Conservation (phyloP, 345 rosid genomes). For the Schrenkiella parvula region DNA sequence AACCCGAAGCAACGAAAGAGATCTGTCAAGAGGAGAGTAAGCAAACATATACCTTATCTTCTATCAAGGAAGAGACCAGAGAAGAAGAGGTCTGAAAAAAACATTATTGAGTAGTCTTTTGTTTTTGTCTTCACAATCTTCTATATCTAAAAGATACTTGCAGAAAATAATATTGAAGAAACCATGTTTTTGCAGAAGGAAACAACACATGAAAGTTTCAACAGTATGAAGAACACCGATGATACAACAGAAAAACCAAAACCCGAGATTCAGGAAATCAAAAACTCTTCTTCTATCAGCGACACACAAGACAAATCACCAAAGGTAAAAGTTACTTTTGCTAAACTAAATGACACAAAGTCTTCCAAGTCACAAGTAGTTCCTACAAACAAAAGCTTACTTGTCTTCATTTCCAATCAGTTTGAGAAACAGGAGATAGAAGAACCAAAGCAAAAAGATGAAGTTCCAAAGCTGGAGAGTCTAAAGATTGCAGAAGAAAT, state of each 20-base stretch:
- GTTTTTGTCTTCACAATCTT: background rate
- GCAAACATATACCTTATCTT: background rate
- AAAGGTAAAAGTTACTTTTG: slow-evolving; percentile 41
- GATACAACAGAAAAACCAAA: background rate
- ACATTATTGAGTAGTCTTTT: background rate
- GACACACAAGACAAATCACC: slow-evolving; percentile 27
- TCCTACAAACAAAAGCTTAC: background rate
- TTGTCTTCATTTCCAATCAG: too few species aligned
- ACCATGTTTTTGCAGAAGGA: slow-evolving; percentile 31
- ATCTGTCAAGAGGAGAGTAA: slow-evolving; percentile 32
- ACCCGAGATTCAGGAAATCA: background rate
- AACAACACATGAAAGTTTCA: slow-evolving; percentile 17
- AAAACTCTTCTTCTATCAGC: slow-evolving; percentile 22
- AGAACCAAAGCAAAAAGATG: background rate
- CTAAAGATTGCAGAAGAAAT: too few species aligned
- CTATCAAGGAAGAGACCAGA: slow-evolving; percentile 12
- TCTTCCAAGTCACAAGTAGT: slow-evolving; percentile 17
- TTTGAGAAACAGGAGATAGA: too few species aligned
- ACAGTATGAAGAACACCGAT: slow-evolving; percentile 5
- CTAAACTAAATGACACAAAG: background rate
- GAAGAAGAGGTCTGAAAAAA: slow-evolving; percentile 37
- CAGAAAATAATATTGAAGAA: too few species aligned
- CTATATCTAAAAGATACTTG: background rate
- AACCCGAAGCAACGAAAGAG: slow-evolving; percentile 26
- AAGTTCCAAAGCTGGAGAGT: too few species aligned